phyloP scores from a whole-genome alignment of 164 flowering plant species.

The Nymphaea colorata region DNA sequence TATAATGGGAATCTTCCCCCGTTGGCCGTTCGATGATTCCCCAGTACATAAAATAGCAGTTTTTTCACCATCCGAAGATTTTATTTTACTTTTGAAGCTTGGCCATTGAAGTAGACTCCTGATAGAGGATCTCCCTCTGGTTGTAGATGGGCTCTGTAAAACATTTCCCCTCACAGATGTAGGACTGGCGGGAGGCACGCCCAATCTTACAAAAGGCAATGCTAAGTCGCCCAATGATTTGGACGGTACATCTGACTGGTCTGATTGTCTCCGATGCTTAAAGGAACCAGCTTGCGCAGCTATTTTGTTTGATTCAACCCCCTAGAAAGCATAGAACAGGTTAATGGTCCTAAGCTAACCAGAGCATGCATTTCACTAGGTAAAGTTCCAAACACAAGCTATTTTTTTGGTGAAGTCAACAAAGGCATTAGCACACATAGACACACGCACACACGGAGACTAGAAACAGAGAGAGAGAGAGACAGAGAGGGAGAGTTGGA shows the following conservation, averaged over 20 bases:
- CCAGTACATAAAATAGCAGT: constrained; percentile 47
- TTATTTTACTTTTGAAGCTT: constrained; percentile 48
- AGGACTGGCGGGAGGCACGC: constrained; percentile 47
- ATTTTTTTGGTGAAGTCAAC: not conserved
- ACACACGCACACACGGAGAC: not conserved
- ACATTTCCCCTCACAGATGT: constrained; percentile 16
- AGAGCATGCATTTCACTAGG: not conserved
- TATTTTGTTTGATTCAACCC: constrained; percentile 19
- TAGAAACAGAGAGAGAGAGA: no score
- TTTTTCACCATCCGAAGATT: constrained; percentile 52
- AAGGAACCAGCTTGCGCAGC: constrained; percentile 20
- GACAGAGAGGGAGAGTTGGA: not conserved
- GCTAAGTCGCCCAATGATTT: constrained; percentile 19
- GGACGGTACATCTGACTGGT: constrained; percentile 26
- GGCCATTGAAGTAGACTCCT: constrained; percentile 54
- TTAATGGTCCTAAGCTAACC: not conserved
- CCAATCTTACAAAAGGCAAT: constrained; percentile 28
- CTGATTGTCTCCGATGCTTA: constrained; percentile 13
- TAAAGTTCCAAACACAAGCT: not conserved
- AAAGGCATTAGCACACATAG: not conserved
- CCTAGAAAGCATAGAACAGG: not conserved
- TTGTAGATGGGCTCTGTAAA: constrained; percentile 35
- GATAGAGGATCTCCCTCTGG: constrained; percentile 37
- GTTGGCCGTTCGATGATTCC: constrained; percentile 24
- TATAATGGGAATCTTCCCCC: constrained; percentile 24